These are phyloP conservation scores for Kodamaea plutei DNA, from an alignment of 1,139 yeast genomes.

Conservation along the genomic window DNA sequence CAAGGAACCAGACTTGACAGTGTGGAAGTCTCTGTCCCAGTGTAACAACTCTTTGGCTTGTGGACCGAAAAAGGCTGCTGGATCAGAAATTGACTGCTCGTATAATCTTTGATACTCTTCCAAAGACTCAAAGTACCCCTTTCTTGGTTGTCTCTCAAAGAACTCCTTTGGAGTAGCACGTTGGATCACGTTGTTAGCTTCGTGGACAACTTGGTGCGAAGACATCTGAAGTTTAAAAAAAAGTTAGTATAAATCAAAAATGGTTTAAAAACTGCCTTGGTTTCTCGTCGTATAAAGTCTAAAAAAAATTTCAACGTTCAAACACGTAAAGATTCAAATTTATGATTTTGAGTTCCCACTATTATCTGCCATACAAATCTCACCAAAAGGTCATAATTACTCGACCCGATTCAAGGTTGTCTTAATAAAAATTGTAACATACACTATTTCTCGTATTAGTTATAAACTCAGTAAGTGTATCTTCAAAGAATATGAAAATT, in stretches of 20 bases:
- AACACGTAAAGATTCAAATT: no score
- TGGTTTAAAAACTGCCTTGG: no score
- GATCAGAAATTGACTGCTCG: slow-evolving; percentile 72
- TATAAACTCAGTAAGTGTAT: no score
- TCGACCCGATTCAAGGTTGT: no score
- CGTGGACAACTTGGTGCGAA: slow-evolving; percentile 63
- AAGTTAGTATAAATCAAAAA: slow-evolving; percentile 6
- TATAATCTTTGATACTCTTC: slow-evolving; percentile 76
- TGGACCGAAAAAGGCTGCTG: slow-evolving; percentile 80
- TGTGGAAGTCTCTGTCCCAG: slow-evolving; percentile 82
- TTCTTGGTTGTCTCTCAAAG: slow-evolving; percentile 65
- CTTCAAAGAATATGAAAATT: no score
- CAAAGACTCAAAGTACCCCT: slow-evolving; percentile 44
- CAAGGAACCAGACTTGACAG: slow-evolving; percentile 71
- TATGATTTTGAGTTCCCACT: no score
- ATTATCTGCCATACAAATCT: no score
- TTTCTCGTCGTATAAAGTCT: no score
- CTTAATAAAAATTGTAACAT: no score
- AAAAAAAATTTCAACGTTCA: no score
- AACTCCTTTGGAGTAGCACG: slow-evolving; percentile 74
- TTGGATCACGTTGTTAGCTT: slow-evolving; percentile 65
- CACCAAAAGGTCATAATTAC: no score
- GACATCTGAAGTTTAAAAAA: slow-evolving; percentile 6
- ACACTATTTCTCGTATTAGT: no score
- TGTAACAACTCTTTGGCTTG: slow-evolving; percentile 72